phyloP scores from a whole-genome alignment of 306 rosid genomes.

The Acmispon strigosus region DNA sequence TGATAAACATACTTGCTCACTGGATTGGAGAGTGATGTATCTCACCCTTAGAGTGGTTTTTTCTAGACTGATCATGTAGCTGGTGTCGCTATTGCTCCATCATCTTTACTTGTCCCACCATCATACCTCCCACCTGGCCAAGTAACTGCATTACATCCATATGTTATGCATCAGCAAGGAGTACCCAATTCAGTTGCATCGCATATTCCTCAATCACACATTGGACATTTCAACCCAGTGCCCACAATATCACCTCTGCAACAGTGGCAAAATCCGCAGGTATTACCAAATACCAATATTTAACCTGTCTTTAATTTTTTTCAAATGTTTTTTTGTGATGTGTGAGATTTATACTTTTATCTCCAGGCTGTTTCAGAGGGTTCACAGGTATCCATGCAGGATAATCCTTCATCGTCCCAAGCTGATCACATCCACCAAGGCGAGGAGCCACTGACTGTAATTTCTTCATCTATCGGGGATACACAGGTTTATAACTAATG shows the following conservation, averaged over 20 bases:
- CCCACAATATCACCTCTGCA: constrained; percentile 70
- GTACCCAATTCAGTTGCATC: constrained; percentile 67
- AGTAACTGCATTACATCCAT: constrained; percentile 76
- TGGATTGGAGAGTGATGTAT: background rate
- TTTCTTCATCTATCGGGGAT: constrained; percentile 51
- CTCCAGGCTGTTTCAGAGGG: constrained; percentile 56
- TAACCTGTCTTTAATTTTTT: background rate
- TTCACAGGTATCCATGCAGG: constrained; percentile 48
- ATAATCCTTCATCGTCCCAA: constrained; percentile 55
- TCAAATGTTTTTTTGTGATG: background rate
- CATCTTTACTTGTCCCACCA: constrained; percentile 80
- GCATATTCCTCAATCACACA: constrained; percentile 73
- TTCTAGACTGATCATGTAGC: constrained; percentile 60
- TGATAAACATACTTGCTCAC: background rate
- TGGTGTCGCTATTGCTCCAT: constrained; percentile 64
- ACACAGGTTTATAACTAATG: constrained; percentile 46
- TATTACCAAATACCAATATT: constrained; percentile 18
- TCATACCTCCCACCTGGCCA: constrained; percentile 89
- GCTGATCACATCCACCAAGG: constrained; percentile 52
- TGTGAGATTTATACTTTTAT: constrained; percentile 17
- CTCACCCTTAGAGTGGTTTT: constrained; percentile 5
- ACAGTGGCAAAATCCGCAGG: constrained; percentile 92
- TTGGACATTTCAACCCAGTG: constrained; percentile 71
- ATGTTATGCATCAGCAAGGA: constrained; percentile 87
- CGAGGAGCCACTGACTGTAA: constrained; percentile 44